Conservation (phyloP, 2,329 filamentous ascomycete species). For the Fusarium continuum region DNA sequence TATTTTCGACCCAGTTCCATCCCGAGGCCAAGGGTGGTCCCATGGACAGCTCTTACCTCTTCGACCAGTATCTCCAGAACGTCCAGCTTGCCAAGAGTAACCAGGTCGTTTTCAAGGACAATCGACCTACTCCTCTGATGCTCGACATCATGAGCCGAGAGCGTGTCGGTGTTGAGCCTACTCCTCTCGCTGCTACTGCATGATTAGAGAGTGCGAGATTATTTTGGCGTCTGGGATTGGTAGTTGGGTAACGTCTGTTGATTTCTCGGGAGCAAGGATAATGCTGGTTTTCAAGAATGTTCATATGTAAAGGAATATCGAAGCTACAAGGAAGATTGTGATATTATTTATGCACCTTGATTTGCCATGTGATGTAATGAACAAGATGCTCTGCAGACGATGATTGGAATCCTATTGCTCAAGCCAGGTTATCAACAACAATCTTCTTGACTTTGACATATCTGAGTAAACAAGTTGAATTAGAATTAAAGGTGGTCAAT, state of each 20-base stretch:
- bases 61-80: conserved; percentile 94
- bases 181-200: conserved; percentile 62
- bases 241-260: conserved; percentile 21
- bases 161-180: conserved; percentile 85
- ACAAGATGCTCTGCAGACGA: not conserved
- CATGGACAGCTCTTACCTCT: conserved; percentile 93
- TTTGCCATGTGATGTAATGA: not conserved
- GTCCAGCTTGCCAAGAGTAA: conserved; percentile 89
- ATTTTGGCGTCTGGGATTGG: conserved; percentile 28
- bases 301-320: conserved; percentile 1
- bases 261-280: conserved; percentile 20
- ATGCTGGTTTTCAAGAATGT: conserved; percentile 9
- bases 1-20: conserved; percentile 99
- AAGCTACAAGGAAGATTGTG: not conserved
- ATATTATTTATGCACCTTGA: not conserved
- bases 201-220: conserved; percentile 42
- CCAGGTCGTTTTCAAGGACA: conserved; percentile 83
- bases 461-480: not conserved
- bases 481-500: conserved; percentile 9
- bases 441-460: too few relatives aligned
- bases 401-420: too few relatives aligned
- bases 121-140: conserved; percentile 85
- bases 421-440: too few relatives aligned
- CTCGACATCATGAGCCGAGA: conserved; percentile 93
- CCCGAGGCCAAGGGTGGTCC: conserved; percentile 98